Percentiles rank a stretch among this genome's conserved stretches.
Evolutionary conservation across 2,329 filamentous ascomycete genomes (phyloP).

Genomic region (Lithohypha guttulata): DNA sequence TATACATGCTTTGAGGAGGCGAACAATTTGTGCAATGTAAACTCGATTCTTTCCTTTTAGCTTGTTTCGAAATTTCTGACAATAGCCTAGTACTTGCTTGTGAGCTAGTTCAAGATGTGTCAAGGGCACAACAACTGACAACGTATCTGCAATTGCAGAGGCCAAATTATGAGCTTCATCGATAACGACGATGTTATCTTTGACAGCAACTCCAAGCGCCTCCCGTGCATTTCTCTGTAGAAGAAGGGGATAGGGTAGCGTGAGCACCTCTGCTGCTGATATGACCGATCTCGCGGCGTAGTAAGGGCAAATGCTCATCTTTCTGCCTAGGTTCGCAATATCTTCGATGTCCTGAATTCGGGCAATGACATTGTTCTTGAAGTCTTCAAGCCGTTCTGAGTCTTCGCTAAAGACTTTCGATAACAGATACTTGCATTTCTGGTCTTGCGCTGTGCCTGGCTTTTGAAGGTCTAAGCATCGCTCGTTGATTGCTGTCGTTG

Average conservation of each 20-base stretch:
- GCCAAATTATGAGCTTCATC: constrained; percentile 98
- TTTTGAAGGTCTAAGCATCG: constrained; percentile 84
- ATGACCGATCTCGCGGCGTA: constrained; percentile 84
- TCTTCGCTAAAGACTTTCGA: constrained; percentile 52
- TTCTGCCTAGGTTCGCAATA: constrained; percentile 63
- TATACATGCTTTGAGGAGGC: constrained; percentile 61
- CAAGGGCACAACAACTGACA: constrained; percentile 67
- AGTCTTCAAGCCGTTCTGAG: constrained; percentile 59
- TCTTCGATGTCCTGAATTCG: constrained; percentile 91
- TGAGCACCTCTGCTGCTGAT: constrained; percentile 74
- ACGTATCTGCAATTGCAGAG: constrained; percentile 80
- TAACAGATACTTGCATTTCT: constrained; percentile 66
- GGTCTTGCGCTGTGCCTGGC: constrained; percentile 47
- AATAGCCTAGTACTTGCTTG: constrained; percentile 67
- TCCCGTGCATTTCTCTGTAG: constrained; percentile 80
- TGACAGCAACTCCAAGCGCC: constrained; percentile 73
- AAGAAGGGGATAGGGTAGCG: constrained; percentile 81
- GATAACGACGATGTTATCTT: constrained; percentile 83
- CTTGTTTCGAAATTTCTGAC: constrained; percentile 76
- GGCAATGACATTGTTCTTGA: constrained; percentile 74
- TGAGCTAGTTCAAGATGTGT: constrained; percentile 62
- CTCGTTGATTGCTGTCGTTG: constrained; percentile 78
- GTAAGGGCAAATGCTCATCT: constrained; percentile 79
- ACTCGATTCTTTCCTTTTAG: constrained; percentile 84
- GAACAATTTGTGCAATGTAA: constrained; percentile 77